Evolutionary conservation across 1,284 basidiomycete species (phyloP), one percentile per base, ranked within the genome.

Genomic region (Wallemia hederae): DNA sequence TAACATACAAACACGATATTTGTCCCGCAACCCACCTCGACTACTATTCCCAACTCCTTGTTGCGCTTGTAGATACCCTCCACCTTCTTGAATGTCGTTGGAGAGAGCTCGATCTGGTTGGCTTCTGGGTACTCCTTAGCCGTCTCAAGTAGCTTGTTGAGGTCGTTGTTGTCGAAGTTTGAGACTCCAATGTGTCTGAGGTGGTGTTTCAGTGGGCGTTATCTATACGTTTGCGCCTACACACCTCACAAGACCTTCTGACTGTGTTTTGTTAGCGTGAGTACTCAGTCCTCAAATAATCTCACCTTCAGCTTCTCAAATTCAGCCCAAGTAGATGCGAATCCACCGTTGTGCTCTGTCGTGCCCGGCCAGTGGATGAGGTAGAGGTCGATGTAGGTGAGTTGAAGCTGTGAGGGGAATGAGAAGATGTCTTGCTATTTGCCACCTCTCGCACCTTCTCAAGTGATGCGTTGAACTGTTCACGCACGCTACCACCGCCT

Each of bases 101-200:
- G 31, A 33, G 9, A 7, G 31, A 63, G 60, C 58, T 67, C 67
- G 59, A 68, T 62, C 62, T 68, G 67, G 63, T 67, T 67, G 55
- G 65, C 65, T 0, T 66, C 67, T 0, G 67, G 67, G 0, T 65
- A 61, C 7, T 67, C 65, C 59, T 66, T 67, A 57, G 63, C 63
- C 1, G 66, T 64, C 63, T 65, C 60, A 49, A 84, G 67, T 34
- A 88, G 72, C 60, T 77, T 76, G 62, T 80, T 70, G 56, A 90
- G 70, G 64, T 89, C 76, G 62, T 78, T 72, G 24, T 80, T 74
- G 19, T 74, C 75, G 70, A 82, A 89, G 72, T 91, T 91, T 60
- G 81, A 84, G 17, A 92, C 85, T 1, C 88, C 88, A 62, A 91
- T 84, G 49, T 79, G 80, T 69, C 77, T 82, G 34, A 9, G 31